Conservation (phyloP, 345 rosid species). For the Hirschfeldia incana region DNA sequence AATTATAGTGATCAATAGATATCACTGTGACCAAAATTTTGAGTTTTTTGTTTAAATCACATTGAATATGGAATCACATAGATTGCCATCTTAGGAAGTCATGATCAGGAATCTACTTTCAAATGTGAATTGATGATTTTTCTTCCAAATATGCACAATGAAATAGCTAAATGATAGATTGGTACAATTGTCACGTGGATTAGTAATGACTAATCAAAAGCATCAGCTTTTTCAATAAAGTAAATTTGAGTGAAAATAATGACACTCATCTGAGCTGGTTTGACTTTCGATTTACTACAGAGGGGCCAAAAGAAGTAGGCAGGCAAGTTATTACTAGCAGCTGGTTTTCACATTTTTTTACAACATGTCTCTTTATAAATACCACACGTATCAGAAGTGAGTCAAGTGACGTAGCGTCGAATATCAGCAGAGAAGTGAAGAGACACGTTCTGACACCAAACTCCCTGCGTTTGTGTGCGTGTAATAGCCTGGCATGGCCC, state of each 20-base stretch:
- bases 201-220: neutral
- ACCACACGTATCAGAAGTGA: neutral
- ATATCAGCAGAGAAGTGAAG: neutral
- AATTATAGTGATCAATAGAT: neutral
- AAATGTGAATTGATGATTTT: neutral
- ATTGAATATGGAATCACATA: neutral
- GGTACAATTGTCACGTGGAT: neutral
- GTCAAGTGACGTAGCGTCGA: neutral
- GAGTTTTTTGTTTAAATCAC: neutral
- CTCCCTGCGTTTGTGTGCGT: neutral
- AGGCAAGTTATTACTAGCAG: neutral
- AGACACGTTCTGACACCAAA: neutral
- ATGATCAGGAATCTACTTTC: neutral
- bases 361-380: neutral
- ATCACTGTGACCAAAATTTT: neutral
- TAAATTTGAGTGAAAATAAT: neutral
- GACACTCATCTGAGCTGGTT: neutral
- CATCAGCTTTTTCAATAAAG: neutral
- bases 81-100: neutral
- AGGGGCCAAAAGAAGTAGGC: neutral
- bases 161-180: neutral
- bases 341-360: neutral
- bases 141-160: neutral
- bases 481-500: neutral
- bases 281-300: constrained; percentile 1